phyloP scores from a whole-genome alignment of 73 alveolate genomes.

The Paramecium caudatum region DNA sequence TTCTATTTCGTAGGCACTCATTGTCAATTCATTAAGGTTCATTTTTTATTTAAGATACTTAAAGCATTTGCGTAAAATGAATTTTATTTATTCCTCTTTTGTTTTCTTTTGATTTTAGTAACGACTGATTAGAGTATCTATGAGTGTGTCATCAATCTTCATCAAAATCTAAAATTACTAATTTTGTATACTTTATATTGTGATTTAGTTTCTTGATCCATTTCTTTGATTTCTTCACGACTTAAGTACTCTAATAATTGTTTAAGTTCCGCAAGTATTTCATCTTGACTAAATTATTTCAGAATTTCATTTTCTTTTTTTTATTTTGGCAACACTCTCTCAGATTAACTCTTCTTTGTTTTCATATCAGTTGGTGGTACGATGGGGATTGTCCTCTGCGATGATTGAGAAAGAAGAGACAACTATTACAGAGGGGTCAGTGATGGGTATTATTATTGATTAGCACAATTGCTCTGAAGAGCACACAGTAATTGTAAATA shows the following conservation, averaged over 20 bases:
- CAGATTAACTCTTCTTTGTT: conserved; percentile 46
- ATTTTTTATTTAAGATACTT: conserved; percentile 62
- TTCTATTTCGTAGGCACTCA: conserved; percentile 61
- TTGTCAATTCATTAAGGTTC: conserved; percentile 66
- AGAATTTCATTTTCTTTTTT: conserved; percentile 22
- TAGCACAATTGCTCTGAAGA: not conserved
- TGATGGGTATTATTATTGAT: not conserved
- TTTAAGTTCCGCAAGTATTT: conserved; percentile 35
- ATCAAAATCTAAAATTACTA: not conserved
- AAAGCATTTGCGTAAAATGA: conserved; percentile 73
- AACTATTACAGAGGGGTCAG: conserved; percentile 36
- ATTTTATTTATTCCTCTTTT: conserved; percentile 73
- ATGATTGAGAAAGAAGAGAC: conserved; percentile 35
- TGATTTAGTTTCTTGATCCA: not conserved
- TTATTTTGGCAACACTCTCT: conserved; percentile 54
- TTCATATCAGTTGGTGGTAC: not conserved
- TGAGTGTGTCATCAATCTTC: conserved; percentile 37
- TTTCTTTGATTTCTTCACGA: conserved; percentile 8
- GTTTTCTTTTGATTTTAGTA: conserved; percentile 56
- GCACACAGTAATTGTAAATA: conserved; percentile 47
- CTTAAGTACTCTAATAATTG: not conserved
- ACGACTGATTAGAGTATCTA: not conserved
- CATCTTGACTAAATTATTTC: not conserved
- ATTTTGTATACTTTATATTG: not conserved
- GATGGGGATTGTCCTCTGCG: conserved; percentile 50